These are phyloP conservation scores for Globisporangium barbulae DNA, from an alignment of 352 stramenopile species.

Conservation along the genomic window DNA sequence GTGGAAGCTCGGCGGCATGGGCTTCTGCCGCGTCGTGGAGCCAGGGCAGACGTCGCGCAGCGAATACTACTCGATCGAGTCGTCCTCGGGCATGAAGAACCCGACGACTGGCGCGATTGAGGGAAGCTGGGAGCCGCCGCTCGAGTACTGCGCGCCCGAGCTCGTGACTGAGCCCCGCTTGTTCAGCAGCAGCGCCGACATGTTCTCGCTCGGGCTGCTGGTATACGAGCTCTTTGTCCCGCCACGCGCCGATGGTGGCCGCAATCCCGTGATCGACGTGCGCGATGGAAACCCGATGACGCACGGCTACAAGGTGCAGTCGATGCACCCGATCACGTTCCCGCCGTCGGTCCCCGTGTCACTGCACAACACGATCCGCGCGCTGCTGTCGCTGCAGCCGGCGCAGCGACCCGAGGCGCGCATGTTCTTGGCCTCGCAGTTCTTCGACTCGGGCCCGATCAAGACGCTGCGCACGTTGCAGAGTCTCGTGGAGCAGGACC, in stretches of 20 bases:
- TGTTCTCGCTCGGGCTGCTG: conserved; percentile 84
- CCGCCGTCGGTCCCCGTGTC: conserved; percentile 67
- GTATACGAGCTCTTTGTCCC: conserved; percentile 86
- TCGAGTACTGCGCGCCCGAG: conserved; percentile 86
- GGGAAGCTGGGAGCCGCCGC: conserved; percentile 75
- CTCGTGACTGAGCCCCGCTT: conserved; percentile 77
- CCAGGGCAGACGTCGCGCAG: conserved; percentile 76
- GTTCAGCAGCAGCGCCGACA: conserved; percentile 80
- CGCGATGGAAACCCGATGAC: conserved; percentile 88
- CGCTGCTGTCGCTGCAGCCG: conserved; percentile 63
- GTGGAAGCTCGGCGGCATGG: conserved; percentile 91
- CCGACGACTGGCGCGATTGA: conserved; percentile 45
- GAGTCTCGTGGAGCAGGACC: conserved; percentile 81
- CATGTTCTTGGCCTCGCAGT: conserved; percentile 75
- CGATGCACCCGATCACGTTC: conserved; percentile 86
- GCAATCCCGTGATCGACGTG: conserved; percentile 79
- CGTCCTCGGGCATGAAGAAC: conserved; percentile 51
- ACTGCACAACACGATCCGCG: conserved; percentile 83
- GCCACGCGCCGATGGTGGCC: conserved; percentile 69
- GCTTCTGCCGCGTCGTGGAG: conserved; percentile 84
- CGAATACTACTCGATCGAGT: conserved; percentile 76
- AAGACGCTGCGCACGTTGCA: conserved; percentile 81
- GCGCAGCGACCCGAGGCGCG: conserved; percentile 62
- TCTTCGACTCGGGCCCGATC: conserved; percentile 85
- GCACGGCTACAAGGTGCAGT: conserved; percentile 86